Conservation (phyloP, 345 rosid genomes). For the Salix arbutifolia region DNA sequence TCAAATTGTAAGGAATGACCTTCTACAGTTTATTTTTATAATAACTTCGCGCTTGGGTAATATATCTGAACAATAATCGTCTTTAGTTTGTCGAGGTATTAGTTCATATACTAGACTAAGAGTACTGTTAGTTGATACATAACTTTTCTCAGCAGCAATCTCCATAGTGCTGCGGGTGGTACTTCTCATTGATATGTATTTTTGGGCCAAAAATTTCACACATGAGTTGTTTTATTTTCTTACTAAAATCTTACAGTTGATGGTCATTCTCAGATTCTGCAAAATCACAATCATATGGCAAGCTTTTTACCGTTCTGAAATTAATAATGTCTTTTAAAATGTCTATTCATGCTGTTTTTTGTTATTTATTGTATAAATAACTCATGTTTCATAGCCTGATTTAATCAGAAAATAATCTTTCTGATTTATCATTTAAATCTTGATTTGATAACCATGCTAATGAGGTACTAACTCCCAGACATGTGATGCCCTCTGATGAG, state of each 20-base stretch:
- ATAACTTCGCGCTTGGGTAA: background rate
- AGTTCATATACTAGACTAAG: background rate
- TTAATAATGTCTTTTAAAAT: background rate
- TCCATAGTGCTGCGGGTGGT: background rate
- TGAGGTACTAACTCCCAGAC: background rate
- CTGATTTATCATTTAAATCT: background rate
- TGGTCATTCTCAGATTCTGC: background rate
- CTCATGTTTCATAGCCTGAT: background rate
- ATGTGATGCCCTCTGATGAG: background rate
- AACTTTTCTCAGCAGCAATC: background rate
- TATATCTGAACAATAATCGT: conserved; percentile 5
- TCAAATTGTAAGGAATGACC: conserved; percentile 64
- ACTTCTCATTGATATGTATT: background rate
- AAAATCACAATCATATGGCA: background rate
- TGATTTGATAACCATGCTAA: background rate
- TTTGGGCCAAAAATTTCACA: background rate
- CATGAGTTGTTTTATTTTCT: background rate
- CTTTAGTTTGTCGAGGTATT: background rate
- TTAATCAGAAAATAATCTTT: background rate
- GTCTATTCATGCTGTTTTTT: background rate
- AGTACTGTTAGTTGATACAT: background rate
- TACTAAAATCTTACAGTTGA: background rate
- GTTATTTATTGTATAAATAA: background rate
- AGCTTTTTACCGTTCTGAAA: background rate
- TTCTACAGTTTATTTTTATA: background rate